These are phyloP conservation scores for Rhodotorula sp. DNA, from an alignment of 1,284 basidiomycete genomes.

Conservation along the genomic window DNA sequence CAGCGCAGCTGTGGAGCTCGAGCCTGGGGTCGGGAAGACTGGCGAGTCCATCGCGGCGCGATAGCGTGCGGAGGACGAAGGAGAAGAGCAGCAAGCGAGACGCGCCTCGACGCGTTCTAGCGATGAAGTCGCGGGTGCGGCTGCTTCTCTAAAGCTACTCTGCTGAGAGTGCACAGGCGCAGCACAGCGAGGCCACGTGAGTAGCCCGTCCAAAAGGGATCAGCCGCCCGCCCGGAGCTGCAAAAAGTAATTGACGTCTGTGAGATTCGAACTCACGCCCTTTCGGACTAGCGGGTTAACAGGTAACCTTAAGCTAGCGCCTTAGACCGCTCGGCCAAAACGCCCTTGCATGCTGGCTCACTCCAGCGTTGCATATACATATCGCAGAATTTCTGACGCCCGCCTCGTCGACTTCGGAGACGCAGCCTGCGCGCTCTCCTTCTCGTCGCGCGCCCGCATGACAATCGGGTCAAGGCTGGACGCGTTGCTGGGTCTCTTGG, in stretches of 20 bases:
- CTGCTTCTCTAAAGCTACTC: neutral
- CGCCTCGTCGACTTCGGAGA: neutral
- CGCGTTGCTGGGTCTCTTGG: conserved; percentile 2
- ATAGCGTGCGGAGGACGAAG: neutral
- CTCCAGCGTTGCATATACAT: too few species aligned
- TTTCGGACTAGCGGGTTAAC: conserved; percentile 34
- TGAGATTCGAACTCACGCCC: conserved; percentile 43
- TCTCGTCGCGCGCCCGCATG: conserved; percentile 8
- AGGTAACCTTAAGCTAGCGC: conserved; percentile 41
- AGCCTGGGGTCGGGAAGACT: neutral
- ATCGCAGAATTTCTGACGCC: neutral
- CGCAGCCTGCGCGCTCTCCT: too few species aligned
- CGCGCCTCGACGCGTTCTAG: neutral
- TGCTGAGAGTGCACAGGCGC: too few species aligned
- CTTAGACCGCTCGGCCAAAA: conserved; percentile 45
- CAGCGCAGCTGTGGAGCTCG: neutral
- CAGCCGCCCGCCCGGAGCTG: too few species aligned
- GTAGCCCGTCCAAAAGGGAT: too few species aligned
- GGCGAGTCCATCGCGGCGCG: neutral
- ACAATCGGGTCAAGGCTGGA: conserved; percentile 14
- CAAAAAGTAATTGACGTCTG: conserved; percentile 28
- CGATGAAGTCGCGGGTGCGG: neutral
- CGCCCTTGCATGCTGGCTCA: neutral
- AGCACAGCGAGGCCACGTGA: neutral
- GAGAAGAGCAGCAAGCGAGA: too few species aligned